These are phyloP conservation scores for Lactarius hatsudake DNA, from an alignment of 768 basidiomycete genomes.

Conservation along the genomic window DNA sequence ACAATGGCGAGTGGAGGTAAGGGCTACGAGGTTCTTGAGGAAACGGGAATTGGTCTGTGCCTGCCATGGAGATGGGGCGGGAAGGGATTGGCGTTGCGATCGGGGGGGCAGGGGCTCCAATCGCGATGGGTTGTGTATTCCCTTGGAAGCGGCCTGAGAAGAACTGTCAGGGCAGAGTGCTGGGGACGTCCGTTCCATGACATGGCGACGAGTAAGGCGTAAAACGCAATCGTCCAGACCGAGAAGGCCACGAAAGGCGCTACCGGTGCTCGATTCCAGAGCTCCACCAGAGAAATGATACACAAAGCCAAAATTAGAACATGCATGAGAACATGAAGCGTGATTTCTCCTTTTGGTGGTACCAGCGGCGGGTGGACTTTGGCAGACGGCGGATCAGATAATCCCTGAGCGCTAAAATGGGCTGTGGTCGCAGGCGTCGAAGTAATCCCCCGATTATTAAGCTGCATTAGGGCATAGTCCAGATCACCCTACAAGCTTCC, in stretches of 20 bases:
- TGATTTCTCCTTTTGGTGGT: slow-evolving; percentile 39
- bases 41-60: slow-evolving; percentile 45
- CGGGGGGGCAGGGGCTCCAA: slow-evolving; percentile 24
- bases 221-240: slow-evolving; percentile 58
- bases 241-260: slow-evolving; percentile 65
- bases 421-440: slow-evolving; percentile 56
- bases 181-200: slow-evolving; percentile 60
- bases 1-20: slow-evolving; percentile 66
- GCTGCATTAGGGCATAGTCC: slow-evolving; percentile 62
- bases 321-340: slow-evolving; percentile 55
- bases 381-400: slow-evolving; percentile 31
- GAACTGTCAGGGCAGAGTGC: slow-evolving; percentile 52
- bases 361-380: slow-evolving; percentile 33
- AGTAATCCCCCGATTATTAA: slow-evolving; percentile 44
- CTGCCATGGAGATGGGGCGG: slow-evolving; percentile 41
- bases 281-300: slow-evolving; percentile 52
- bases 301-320: slow-evolving; percentile 56
- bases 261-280: slow-evolving; percentile 55
- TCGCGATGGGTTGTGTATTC: slow-evolving; percentile 27
- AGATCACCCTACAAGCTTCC: slow-evolving; percentile 57
- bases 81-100: slow-evolving; percentile 39
- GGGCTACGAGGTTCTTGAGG: slow-evolving; percentile 49
- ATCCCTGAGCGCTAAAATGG: slow-evolving; percentile 42
- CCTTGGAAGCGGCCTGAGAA: slow-evolving; percentile 46
- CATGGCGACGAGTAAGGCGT: slow-evolving; percentile 48